Evolutionary conservation across 164 flowering plant genomes (phyloP).

Genomic region (Annona squamosa): DNA sequence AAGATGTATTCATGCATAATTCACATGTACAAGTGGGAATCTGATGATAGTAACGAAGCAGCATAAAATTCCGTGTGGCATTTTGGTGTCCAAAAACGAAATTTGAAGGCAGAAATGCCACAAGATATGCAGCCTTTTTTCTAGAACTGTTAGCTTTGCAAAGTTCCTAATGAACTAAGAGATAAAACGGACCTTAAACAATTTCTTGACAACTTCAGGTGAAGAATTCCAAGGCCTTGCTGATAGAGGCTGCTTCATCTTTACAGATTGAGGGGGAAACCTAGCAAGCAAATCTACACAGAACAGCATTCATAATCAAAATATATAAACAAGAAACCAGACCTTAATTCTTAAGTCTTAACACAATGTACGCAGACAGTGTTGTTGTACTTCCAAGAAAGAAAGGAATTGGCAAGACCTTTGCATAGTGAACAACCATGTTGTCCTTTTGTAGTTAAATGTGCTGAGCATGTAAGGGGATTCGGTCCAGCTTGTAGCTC

Average conservation of each 20-base stretch:
- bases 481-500: constrained; percentile 66
- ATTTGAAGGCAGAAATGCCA: not conserved
- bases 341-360: not conserved
- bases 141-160: not conserved
- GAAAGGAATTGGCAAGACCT: constrained; percentile 35
- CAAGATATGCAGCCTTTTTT: not conserved
- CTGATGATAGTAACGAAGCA: too few relatives aligned
- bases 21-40: not conserved
- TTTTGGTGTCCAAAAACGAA: too few relatives aligned
- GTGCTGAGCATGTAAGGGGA: constrained; percentile 57
- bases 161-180: not conserved
- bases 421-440: constrained; percentile 81
- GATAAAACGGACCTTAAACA: constrained; percentile 59
- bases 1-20: not conserved
- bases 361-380: not conserved
- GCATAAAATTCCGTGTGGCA: too few relatives aligned
- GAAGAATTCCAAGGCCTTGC: constrained; percentile 85
- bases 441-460: constrained; percentile 37
- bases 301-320: constrained; percentile 13
- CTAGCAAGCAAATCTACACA: constrained; percentile 66
- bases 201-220: constrained; percentile 62
- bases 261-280: constrained; percentile 81
- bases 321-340: not conserved
- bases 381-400: not conserved
- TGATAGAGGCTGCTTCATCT: constrained; percentile 74